A percentile compares a stretch with the other conserved stretches of the same genome.
Evolutionary conservation across 1,284 basidiomycete species (phyloP).

Genomic region (Phlebopus sp.): DNA sequence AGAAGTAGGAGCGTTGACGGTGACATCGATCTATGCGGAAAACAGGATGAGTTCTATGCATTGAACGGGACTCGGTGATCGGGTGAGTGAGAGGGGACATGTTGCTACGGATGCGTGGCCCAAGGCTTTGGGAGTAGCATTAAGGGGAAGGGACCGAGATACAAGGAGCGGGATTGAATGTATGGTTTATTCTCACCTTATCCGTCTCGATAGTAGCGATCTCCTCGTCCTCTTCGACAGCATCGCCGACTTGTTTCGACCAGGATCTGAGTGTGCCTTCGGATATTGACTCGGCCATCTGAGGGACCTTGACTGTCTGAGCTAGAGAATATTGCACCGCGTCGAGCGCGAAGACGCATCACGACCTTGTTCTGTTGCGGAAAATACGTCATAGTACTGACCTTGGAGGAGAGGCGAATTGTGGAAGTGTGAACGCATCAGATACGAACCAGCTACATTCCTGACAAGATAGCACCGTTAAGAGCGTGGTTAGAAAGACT

Average conservation of each 20-base stretch:
- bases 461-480: constrained; percentile 30
- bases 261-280: constrained; percentile 97
- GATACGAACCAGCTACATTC: constrained; percentile 44
- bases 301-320: constrained; percentile 93
- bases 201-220: constrained; percentile 98
- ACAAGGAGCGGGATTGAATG: neutral
- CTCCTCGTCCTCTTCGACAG: constrained; percentile 91
- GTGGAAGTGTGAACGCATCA: constrained; percentile 62
- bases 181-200: constrained; percentile 60
- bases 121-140: no score
- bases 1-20: constrained; percentile 90
- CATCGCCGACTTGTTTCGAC: constrained; percentile 93
- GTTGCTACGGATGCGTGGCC: neutral
- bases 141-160: no score
- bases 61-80: neutral
- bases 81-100: constrained; percentile 5
- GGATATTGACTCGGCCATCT: constrained; percentile 99
- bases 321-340: constrained; percentile 38
- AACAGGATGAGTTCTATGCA: constrained; percentile 7
- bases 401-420: constrained; percentile 67
- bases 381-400: constrained; percentile 33
- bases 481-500: neutral
- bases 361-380: constrained; percentile 4
- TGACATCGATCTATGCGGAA: constrained; percentile 85
- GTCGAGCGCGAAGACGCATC: constrained; percentile 6